Percentiles rank a stretch among this genome's conserved stretches.
phyloP scores from a whole-genome alignment of 2,329 filamentous ascomycete species.

The Arthrocladium fulminans region DNA sequence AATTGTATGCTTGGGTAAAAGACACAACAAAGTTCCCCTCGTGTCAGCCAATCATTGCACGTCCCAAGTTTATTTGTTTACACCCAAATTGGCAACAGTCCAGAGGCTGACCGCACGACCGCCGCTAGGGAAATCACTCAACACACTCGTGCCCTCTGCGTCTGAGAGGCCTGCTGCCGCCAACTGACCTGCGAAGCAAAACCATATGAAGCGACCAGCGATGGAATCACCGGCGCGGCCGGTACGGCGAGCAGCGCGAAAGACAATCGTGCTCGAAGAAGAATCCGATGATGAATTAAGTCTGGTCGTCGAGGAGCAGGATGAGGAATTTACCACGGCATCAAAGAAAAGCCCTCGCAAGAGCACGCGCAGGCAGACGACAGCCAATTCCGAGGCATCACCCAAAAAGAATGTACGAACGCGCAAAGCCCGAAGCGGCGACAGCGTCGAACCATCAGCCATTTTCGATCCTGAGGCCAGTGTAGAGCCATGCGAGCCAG shows the following conservation, averaged over 20 bases:
- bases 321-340: constrained; percentile 74
- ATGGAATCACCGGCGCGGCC: constrained; percentile 41
- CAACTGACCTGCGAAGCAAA: too few species aligned
- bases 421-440: constrained; percentile 40
- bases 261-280: constrained; percentile 66
- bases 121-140: too few species aligned
- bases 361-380: constrained; percentile 47
- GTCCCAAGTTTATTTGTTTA: too few species aligned
- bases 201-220: constrained; percentile 25
- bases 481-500: constrained; percentile 38
- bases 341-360: constrained; percentile 51
- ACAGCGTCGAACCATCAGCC: constrained; percentile 53
- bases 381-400: constrained; percentile 38
- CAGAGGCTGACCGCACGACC: too few species aligned
- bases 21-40: too few species aligned
- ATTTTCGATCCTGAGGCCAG: constrained; percentile 50
- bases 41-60: too few species aligned
- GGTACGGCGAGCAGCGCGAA: constrained; percentile 55
- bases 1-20: too few species aligned
- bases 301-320: constrained; percentile 49
- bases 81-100: too few species aligned
- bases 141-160: too few species aligned
- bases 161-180: too few species aligned
- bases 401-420: constrained; percentile 27
- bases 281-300: constrained; percentile 62